Evolutionary conservation across 2,329 filamentous ascomycete genomes (phyloP), one percentile per base, ranked within the genome.

Genomic region (Nigrograna mackinnonii): DNA sequence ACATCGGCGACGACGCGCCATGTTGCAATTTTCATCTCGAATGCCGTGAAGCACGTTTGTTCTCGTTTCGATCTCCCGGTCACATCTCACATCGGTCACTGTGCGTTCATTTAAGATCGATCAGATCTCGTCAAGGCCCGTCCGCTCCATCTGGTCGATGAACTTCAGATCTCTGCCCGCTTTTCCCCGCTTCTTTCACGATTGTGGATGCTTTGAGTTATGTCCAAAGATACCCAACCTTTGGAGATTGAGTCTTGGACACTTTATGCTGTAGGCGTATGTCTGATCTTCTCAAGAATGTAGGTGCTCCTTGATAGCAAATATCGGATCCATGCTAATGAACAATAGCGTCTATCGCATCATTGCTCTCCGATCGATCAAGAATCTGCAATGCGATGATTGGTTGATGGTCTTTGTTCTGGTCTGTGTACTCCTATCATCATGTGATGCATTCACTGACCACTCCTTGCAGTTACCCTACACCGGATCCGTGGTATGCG

Each of bases 391-490:
- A 40, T 33, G 43, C 7, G 60, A 64, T 44, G 60, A 64, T 37
- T 64, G 54, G 54, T 21, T 60, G 3, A 61, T 61, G 58, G 18
- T 59, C 3, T 46, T 50, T n/a, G 35, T 60, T 14, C 12, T 60
- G 12, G 39, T 43, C 21, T 22, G 24, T 36, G 3, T 30, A 7
- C 16, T n/a, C n/a, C 12, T 31, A n/a, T 36, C 30, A 26, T 18
- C 5, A 4, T 9, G 6, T 24, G 31, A 6, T 17, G 18, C 19
- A 21, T 13, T 17, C 16, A 13, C 17, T 21, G 13, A 26, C 35
- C 20, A 18, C 14, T 34, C 19, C 12, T 17, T 3, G 12, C 17
- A 52, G 49, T 24, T 49, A 17, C 55, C 57, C 7, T 56, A 58
- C 17, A 60, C 57, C 9, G 54, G 42, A 3, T 48, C 44, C 4